Conservation (phyloP, 1,284 basidiomycete genomes). For the Erythrobasidium hasegawianum region DNA sequence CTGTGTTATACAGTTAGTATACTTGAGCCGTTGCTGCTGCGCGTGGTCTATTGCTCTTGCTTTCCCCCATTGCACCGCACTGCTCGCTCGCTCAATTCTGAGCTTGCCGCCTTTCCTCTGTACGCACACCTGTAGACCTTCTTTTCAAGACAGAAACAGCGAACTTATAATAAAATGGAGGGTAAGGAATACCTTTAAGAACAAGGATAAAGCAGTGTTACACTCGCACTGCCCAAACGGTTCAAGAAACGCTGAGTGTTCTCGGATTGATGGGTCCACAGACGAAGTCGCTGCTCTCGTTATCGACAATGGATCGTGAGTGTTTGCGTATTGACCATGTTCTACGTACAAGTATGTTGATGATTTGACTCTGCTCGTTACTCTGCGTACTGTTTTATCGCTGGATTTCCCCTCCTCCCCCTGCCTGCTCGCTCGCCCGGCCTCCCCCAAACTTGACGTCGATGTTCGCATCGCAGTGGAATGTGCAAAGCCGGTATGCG, state of each 20-base stretch:
- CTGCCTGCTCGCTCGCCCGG: background rate
- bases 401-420: background rate
- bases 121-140: too few relatives aligned
- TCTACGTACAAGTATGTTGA: background rate
- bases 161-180: conserved; percentile 19
- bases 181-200: conserved; percentile 8
- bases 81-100: too few relatives aligned
- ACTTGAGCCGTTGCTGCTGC: too few relatives aligned
- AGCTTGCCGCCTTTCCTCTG: too few relatives aligned
- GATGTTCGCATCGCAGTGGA: conserved; percentile 56
- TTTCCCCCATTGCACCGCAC: background rate
- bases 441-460: conserved; percentile 1
- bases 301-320: conserved; percentile 47
- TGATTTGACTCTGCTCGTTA: conserved; percentile 2
- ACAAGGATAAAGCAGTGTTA: too few relatives aligned
- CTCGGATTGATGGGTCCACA: conserved; percentile 12
- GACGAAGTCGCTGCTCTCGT: conserved; percentile 49
- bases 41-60: conserved; percentile 8
- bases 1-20: too few relatives aligned
- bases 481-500: conserved; percentile 79
- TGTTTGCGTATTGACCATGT: background rate
- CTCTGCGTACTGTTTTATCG: conserved; percentile 3
- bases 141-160: background rate
- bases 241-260: conserved; percentile 11
- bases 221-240: too few relatives aligned